Conservation (phyloP, 176 grass and related monocot genomes). For the Paspalum notatum region DNA sequence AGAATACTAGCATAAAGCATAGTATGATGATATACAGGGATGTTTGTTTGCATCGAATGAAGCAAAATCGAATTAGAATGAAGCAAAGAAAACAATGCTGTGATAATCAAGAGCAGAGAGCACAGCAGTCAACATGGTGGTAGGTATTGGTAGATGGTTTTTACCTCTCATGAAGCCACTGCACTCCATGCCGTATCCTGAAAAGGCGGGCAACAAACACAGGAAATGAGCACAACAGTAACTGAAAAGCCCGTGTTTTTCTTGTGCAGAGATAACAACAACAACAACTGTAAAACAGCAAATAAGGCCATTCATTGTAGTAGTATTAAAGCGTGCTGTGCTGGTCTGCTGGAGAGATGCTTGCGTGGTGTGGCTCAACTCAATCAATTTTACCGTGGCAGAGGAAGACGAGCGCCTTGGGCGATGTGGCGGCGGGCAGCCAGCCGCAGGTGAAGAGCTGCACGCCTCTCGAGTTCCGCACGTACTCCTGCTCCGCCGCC, state of each 20-base stretch:
- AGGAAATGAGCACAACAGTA: not conserved
- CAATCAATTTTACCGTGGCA: slow-evolving; percentile 94
- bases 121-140: no score
- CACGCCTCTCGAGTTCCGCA: slow-evolving; percentile 75
- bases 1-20: no score
- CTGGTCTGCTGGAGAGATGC: not conserved
- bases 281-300: not conserved
- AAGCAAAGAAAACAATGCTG: no score
- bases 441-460: slow-evolving; percentile 96
- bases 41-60: no score
- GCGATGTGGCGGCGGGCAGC: slow-evolving; percentile 56
- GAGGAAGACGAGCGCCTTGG: slow-evolving; percentile 95
- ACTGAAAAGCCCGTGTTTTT: not conserved
- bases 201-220: not conserved
- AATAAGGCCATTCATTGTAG: not conserved
- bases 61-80: no score
- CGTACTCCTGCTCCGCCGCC: slow-evolving; percentile 58
- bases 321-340: no score
- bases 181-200: slow-evolving; percentile 98
- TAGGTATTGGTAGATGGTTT: not conserved
- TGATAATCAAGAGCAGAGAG: not conserved
- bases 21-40: no score
- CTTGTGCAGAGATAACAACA: not conserved
- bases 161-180: slow-evolving; percentile 92
- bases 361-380: not conserved